Evolutionary conservation across 257 asterid genomes (phyloP).

Genomic region (Solanum gracilifrons): DNA sequence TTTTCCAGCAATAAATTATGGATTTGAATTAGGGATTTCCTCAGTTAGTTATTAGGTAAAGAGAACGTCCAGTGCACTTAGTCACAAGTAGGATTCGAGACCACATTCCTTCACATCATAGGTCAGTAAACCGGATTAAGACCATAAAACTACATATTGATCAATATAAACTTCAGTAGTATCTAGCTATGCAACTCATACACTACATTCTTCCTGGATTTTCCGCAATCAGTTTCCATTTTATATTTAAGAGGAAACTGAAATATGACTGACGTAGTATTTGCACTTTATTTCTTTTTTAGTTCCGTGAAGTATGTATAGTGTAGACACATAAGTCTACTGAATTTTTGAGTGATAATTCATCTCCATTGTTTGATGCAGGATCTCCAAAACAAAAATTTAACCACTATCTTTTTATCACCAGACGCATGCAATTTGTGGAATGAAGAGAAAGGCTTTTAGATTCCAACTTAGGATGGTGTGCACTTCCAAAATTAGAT

Average conservation of each 20-base stretch:
- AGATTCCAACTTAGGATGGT: background rate
- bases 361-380: background rate
- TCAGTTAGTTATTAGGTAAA: background rate
- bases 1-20: background rate
- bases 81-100: background rate
- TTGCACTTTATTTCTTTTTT: background rate
- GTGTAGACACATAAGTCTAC: background rate
- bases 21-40: background rate
- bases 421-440: background rate
- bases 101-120: background rate
- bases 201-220: background rate
- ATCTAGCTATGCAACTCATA: background rate
- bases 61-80: background rate
- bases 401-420: background rate
- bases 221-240: background rate
- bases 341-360: background rate
- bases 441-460: background rate
- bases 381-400: background rate
- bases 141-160: background rate
- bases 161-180: background rate
- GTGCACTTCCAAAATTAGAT: background rate
- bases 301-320: background rate
- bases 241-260: background rate
- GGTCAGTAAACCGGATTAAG: background rate
- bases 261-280: background rate